Conservation (phyloP, 768 basidiomycete genomes). For the Favolaschia claudopus region DNA sequence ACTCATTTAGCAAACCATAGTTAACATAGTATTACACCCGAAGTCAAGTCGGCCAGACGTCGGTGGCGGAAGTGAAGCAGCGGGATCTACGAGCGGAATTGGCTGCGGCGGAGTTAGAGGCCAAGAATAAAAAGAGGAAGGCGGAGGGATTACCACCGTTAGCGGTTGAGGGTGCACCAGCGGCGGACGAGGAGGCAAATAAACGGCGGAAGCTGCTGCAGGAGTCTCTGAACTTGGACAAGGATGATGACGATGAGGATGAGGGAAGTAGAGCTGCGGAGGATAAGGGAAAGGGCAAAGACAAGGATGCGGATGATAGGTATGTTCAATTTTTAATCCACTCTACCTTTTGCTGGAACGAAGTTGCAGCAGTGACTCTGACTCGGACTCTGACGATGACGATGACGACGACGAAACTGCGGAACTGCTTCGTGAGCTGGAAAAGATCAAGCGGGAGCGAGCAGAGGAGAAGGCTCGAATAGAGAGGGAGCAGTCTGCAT, state of each 20-base stretch:
- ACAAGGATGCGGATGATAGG: constrained; percentile 55
- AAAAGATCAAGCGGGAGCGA: constrained; percentile 96
- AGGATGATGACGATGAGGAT: constrained; percentile 86
- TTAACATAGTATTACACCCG: constrained; percentile 1
- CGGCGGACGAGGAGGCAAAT: constrained; percentile 64
- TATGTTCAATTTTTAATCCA: constrained; percentile 30
- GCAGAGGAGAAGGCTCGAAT: constrained; percentile 90
- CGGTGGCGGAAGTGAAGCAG: constrained; percentile 74
- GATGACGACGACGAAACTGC: constrained; percentile 89
- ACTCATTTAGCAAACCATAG: neutral
- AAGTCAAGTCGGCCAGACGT: constrained; percentile 92
- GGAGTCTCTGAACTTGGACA: constrained; percentile 87
- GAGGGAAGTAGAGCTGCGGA: no score
- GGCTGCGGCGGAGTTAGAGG: constrained; percentile 85
- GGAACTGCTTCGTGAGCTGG: constrained; percentile 93
- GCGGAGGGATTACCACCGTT: constrained; percentile 75
- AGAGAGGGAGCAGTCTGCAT: constrained; percentile 77
- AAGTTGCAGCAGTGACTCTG: constrained; percentile 51
- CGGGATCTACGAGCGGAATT: constrained; percentile 87
- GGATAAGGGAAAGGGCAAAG: constrained; percentile 43
- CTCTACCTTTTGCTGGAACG: neutral
- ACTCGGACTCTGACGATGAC: constrained; percentile 52
- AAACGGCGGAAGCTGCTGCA: constrained; percentile 90
- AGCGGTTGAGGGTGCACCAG: constrained; percentile 47
- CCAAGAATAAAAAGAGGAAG: constrained; percentile 90